Conservation (phyloP, 805 yeast species). For the Candida ipomoeae region DNA sequence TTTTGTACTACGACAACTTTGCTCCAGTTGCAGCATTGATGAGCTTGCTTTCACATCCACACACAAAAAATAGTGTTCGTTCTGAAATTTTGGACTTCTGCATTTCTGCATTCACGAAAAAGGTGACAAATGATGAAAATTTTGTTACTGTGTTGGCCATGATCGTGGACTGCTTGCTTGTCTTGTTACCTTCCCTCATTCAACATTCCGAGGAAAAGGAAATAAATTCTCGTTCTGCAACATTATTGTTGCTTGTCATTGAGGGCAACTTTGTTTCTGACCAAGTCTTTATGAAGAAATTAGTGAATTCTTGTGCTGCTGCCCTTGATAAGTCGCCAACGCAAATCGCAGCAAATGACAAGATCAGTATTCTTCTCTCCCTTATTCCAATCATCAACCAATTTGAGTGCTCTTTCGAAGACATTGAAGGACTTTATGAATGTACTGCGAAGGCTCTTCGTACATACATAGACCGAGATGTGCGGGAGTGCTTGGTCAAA, state of each 20-base stretch:
- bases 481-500: conserved; percentile 57
- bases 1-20: conserved; percentile 53
- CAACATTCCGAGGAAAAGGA: conserved; percentile 38
- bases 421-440: conserved; percentile 46
- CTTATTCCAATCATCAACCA: conserved; percentile 52
- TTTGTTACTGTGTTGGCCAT: conserved; percentile 49
- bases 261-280: conserved; percentile 57
- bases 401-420: conserved; percentile 50
- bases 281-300: conserved; percentile 46
- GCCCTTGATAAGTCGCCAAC: conserved; percentile 57
- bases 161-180: conserved; percentile 55
- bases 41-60: conserved; percentile 46
- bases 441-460: conserved; percentile 57
- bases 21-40: conserved; percentile 55
- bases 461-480: conserved; percentile 52
- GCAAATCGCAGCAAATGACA: conserved; percentile 49
- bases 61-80: conserved; percentile 67
- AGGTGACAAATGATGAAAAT: conserved; percentile 33
- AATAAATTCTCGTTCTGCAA: conserved; percentile 50
- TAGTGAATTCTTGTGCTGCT: conserved; percentile 54
- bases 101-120: conserved; percentile 40
- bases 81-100: conserved; percentile 53
- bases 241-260: conserved; percentile 48
- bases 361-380: conserved; percentile 53
- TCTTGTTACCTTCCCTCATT: conserved; percentile 48